phyloP scores from a whole-genome alignment of 192 early-diverging fungal genomes.

The Coemansia sp. region DNA sequence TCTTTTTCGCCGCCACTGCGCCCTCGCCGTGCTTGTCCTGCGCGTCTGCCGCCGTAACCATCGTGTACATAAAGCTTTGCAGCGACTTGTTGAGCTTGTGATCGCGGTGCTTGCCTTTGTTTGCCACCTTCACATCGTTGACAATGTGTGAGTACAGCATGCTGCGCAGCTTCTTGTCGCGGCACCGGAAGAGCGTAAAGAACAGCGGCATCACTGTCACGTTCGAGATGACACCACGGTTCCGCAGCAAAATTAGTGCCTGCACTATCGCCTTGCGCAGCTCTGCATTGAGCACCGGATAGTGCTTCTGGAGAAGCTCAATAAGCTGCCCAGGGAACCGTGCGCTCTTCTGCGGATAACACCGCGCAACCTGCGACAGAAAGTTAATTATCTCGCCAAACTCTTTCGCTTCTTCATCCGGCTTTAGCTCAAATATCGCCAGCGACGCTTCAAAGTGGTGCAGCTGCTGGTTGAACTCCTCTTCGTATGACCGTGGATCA shows the following conservation, averaged over 20 bases:
- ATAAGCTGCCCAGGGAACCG: constrained; percentile 85
- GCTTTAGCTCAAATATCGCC: constrained; percentile 86
- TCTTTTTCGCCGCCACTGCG: constrained; percentile 92
- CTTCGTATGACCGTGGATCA: constrained; percentile 87
- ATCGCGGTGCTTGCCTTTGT: constrained; percentile 86
- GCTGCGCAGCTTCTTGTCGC: constrained; percentile 88
- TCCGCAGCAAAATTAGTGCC: constrained; percentile 84
- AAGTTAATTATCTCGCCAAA: constrained; percentile 91
- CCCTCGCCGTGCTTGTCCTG: constrained; percentile 68
- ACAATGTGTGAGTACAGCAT: constrained; percentile 93
- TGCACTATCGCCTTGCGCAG: constrained; percentile 86
- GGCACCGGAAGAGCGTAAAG: constrained; percentile 93
- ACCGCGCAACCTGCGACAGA: constrained; percentile 81
- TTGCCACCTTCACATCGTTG: constrained; percentile 90
- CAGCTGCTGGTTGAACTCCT: constrained; percentile 93
- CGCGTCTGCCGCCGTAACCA: constrained; percentile 73
- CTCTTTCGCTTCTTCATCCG: constrained; percentile 73
- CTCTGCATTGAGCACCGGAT: constrained; percentile 78
- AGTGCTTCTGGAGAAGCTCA: constrained; percentile 76
- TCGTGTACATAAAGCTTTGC: constrained; percentile 98
- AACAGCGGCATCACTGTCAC: constrained; percentile 80
- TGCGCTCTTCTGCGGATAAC: constrained; percentile 81
- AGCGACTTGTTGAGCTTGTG: constrained; percentile 97
- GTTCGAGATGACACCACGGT: constrained; percentile 75
- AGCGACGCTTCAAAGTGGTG: constrained; percentile 88